Conservation (phyloP, 2,329 filamentous ascomycete genomes). For the Ophidiomyces ophidiicola region DNA sequence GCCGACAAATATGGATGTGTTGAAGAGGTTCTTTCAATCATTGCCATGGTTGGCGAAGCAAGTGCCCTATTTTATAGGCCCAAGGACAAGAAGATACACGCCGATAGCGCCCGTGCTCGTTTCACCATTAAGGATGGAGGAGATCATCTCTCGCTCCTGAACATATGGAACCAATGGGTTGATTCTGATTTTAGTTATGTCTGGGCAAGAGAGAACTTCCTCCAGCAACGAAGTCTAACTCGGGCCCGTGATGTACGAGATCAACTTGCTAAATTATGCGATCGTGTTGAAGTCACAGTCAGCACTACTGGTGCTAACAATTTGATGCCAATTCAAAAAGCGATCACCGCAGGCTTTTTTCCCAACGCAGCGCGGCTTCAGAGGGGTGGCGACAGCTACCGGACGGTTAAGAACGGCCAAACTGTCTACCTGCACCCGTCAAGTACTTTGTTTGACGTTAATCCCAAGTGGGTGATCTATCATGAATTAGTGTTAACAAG, state of each 20-base stretch:
- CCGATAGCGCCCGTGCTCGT: constrained; percentile 74
- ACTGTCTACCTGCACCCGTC: constrained; percentile 87
- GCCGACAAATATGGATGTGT: constrained; percentile 87
- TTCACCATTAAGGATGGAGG: constrained; percentile 87
- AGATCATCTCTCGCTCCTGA: constrained; percentile 76
- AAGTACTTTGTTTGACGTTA: constrained; percentile 62
- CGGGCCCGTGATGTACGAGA: constrained; percentile 85
- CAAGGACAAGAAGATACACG: constrained; percentile 94
- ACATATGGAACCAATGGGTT: constrained; percentile 92
- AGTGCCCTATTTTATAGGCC: constrained; percentile 85
- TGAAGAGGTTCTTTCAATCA: constrained; percentile 80
- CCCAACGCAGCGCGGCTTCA: constrained; percentile 78
- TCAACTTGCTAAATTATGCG: constrained; percentile 81
- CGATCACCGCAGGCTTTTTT: constrained; percentile 87
- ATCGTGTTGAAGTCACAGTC: constrained; percentile 70
- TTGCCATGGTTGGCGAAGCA: constrained; percentile 86
- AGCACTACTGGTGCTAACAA: constrained; percentile 59
- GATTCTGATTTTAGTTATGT: constrained; percentile 79
- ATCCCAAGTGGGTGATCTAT: constrained; percentile 81
- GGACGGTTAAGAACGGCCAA: constrained; percentile 80
- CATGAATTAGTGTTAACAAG: constrained; percentile 80
- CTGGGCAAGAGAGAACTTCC: constrained; percentile 85
- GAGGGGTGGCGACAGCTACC: constrained; percentile 72
- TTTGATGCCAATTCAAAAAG: constrained; percentile 67
- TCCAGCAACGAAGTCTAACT: constrained; percentile 81